Evolutionary conservation across 192 early-diverging fungal genomes (phyloP).

Genomic region (Rhizophagus clarus): DNA sequence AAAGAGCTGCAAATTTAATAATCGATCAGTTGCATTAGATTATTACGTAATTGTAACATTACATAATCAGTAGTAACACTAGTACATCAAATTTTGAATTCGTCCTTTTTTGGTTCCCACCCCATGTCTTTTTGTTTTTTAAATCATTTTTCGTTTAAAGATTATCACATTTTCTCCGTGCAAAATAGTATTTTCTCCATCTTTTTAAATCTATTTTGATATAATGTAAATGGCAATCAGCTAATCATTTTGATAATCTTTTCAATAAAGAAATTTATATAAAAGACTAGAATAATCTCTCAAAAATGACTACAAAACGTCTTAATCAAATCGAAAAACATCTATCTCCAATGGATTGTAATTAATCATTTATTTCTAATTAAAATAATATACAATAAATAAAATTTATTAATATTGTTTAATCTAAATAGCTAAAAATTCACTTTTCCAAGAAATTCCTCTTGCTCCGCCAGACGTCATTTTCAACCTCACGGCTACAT

Average conservation of each 20-base stretch:
- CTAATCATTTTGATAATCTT: conserved; percentile 7
- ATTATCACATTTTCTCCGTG: too few species aligned
- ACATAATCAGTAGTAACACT: too few species aligned
- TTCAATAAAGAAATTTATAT: not conserved
- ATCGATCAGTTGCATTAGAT: too few species aligned
- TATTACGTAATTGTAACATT: too few species aligned
- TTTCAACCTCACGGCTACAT: conserved; percentile 83
- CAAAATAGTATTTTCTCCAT: too few species aligned
- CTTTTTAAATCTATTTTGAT: too few species aligned
- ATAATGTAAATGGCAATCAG: too few species aligned
- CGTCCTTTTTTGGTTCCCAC: too few species aligned
- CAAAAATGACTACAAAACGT: not conserved
- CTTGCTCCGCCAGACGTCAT: conserved; percentile 87
- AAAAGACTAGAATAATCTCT: not conserved
- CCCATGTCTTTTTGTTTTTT: too few species aligned
- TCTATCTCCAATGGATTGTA: conserved; percentile 17
- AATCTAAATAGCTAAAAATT: conserved; percentile 33
- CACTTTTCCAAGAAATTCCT: conserved; percentile 53
- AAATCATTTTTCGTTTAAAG: too few species aligned
- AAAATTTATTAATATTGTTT: not conserved
- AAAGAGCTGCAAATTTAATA: too few species aligned
- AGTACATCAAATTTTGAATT: too few species aligned
- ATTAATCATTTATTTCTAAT: not conserved
- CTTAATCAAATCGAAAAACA: conserved; percentile 15
- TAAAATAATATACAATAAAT: not conserved